These are phyloP conservation scores for Blastocladiella emersonii DNA, from an alignment of 371 early-diverging fungal species.

Conservation along the genomic window DNA sequence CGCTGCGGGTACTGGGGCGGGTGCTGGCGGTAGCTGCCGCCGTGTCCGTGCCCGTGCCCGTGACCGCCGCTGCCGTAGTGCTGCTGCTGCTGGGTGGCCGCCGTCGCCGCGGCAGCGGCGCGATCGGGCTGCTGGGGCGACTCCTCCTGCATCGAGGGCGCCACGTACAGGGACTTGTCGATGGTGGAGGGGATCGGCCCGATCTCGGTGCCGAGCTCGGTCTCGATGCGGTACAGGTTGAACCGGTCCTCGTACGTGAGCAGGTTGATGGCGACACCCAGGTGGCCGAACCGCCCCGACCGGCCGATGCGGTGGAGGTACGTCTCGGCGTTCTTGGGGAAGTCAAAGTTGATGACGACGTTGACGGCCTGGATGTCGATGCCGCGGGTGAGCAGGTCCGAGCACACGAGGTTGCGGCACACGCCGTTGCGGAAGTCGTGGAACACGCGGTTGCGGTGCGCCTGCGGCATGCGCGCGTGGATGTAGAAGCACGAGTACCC, in stretches of 20 bases:
- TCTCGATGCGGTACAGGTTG: constrained; percentile 90
- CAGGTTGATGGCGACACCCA: constrained; percentile 94
- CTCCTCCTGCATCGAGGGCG: background rate
- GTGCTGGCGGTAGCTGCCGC: too few species aligned
- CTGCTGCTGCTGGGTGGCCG: background rate
- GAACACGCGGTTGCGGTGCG: constrained; percentile 95
- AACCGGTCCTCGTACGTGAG: constrained; percentile 93
- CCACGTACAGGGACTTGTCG: constrained; percentile 65
- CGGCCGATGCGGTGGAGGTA: constrained; percentile 98
- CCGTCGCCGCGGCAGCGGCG: background rate
- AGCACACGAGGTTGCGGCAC: constrained; percentile 90
- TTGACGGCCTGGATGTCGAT: constrained; percentile 99
- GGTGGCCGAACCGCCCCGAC: constrained; percentile 93
- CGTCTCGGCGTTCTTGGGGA: constrained; percentile 97
- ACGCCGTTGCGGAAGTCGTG: constrained; percentile 95
- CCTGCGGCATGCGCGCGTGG: constrained; percentile 95
- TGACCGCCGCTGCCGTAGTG: too few species aligned
- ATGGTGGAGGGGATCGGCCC: constrained; percentile 88
- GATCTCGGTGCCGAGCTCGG: constrained; percentile 93
- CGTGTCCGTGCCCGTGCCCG: too few species aligned
- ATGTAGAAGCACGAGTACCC: constrained; percentile 97
- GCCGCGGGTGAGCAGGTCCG: constrained; percentile 96
- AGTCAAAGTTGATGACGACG: constrained; percentile 99
- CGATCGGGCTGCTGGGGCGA: constrained; percentile 1
- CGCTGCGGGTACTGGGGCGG: too few species aligned